A percentile compares a stretch with the other conserved stretches of the same genome.
Evolutionary conservation across 108 stramenopile genomes (phyloP).

Genomic region (Nitzschia inconspicua): DNA sequence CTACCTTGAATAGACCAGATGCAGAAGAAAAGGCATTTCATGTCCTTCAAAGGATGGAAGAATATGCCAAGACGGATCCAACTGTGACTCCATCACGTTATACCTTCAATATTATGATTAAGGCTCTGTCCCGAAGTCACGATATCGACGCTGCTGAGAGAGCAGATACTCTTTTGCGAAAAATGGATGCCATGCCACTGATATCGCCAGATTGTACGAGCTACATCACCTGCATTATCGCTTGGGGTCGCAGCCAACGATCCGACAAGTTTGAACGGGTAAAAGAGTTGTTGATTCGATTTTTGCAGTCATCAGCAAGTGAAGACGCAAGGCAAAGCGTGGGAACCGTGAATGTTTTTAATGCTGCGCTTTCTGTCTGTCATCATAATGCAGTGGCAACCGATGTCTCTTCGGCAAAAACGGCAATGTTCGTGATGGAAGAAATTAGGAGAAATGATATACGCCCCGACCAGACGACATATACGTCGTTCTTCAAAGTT

Average conservation of each 20-base stretch:
- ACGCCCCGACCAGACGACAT: constrained; percentile 21
- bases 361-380: constrained; percentile 35
- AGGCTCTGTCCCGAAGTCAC: constrained; percentile 32
- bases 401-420: constrained; percentile 1
- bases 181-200: constrained; percentile 12
- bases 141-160: constrained; percentile 9
- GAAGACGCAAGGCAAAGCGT: background rate
- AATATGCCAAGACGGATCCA: constrained; percentile 20
- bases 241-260: constrained; percentile 31
- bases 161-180: constrained; percentile 19
- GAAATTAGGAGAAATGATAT: constrained; percentile 3
- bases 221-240: constrained; percentile 24
- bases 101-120: constrained; percentile 28
- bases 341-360: constrained; percentile 13
- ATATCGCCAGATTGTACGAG: constrained; percentile 11
- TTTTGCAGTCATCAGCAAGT: background rate
- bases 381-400: constrained; percentile 22
- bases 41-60: constrained; percentile 18
- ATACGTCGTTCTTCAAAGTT: constrained; percentile 14
- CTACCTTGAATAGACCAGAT: constrained; percentile 29
- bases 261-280: constrained; percentile 20
- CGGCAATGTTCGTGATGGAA: background rate
- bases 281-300: constrained; percentile 6
- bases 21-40: constrained; percentile 12
- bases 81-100: constrained; percentile 13